Conservation (phyloP, 2,329 filamentous ascomycete genomes). For the Pseudogymnoascus pannorum region DNA sequence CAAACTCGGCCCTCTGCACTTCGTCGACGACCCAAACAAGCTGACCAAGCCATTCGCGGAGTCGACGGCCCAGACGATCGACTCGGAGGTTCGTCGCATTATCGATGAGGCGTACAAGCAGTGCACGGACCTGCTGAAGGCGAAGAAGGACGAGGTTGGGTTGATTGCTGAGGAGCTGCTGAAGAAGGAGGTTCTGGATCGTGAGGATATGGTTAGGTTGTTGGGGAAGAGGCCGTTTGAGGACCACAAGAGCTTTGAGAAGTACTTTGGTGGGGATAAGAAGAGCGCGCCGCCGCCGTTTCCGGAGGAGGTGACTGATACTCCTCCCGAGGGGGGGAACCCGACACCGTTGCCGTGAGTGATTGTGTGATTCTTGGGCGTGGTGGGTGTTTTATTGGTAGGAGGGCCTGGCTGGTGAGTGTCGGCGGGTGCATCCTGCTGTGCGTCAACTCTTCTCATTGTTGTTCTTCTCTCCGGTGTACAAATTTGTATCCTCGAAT, state of each 20-base stretch:
- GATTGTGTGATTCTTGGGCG: too few species aligned
- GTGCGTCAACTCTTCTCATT: conserved; percentile 6
- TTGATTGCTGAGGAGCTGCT: conserved; percentile 89
- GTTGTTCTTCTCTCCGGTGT: conserved; percentile 3
- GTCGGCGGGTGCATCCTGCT: not conserved
- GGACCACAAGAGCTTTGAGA: conserved; percentile 78
- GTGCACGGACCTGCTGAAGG: conserved; percentile 73
- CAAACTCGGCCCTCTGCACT: conserved; percentile 89
- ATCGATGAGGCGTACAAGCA: conserved; percentile 88
- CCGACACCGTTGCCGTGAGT: not conserved
- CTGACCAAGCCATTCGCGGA: conserved; percentile 95
- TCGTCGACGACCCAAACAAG: conserved; percentile 73
- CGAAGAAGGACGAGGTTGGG: conserved; percentile 83
- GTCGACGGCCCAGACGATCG: conserved; percentile 85
- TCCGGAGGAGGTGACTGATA: not conserved
- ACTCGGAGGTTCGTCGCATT: conserved; percentile 83
- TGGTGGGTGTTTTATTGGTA: not conserved
- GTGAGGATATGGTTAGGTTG: conserved; percentile 87
- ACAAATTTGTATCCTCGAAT: conserved; percentile 5
- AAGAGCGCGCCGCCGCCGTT: conserved; percentile 51
- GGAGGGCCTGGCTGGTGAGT: not conserved
- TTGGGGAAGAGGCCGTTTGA: conserved; percentile 78
- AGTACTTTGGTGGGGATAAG: conserved; percentile 71
- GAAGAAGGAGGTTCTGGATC: conserved; percentile 79
- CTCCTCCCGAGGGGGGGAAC: not conserved